Base-by-base conservation (phyloP, 805 yeast species). In the Komagataella kurtzmanii region DNA sequence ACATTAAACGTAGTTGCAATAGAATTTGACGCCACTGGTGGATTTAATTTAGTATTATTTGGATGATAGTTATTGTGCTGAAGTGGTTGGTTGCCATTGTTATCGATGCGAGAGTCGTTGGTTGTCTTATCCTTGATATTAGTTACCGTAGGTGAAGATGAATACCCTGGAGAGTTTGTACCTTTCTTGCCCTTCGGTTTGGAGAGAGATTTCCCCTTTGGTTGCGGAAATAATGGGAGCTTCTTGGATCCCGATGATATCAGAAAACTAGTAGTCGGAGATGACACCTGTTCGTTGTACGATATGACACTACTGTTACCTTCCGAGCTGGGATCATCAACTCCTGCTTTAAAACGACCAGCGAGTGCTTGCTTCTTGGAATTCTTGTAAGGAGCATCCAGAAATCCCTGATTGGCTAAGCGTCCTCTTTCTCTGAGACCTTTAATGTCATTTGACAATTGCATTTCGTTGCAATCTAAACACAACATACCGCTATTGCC, bases 401-500 rank as follows among this genome's bases (percentile, higher is more conserved):
- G 55, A 12, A 66, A 58, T 2, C 70, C 70, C 24, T 58, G 61
- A 6, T 59, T 48, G 3, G 68, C 70, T 44, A 66, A 46, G 43
- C 62, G 62, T 14, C 70, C 70, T 21, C 69, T 58, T 23, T 58
- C 57, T 23, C 70, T 57, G 23, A 66, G 52, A 18, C 54, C 51
- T 24, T 55, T 55, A 1, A 54, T 53, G 50, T 66, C 64, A 47
- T 56, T 52, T 45, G 57, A 56, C 6, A 56, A 47, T 43, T 65
- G 59, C 23, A 58, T 51, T 10, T 53, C 54, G 19, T 64, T 60
- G 49, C 70, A 66, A 17, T 58, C 55, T 36, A 51, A 21, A 52
- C 70, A 66, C 40, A 66, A 53, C n/a, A 59, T 55, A 1, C 70
- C 70, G 2, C 69, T 57, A 54, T 66, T 66, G 8, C 66, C 69